Conservation (phyloP, 2,329 filamentous ascomycete genomes). For the Fusarium sp. region DNA sequence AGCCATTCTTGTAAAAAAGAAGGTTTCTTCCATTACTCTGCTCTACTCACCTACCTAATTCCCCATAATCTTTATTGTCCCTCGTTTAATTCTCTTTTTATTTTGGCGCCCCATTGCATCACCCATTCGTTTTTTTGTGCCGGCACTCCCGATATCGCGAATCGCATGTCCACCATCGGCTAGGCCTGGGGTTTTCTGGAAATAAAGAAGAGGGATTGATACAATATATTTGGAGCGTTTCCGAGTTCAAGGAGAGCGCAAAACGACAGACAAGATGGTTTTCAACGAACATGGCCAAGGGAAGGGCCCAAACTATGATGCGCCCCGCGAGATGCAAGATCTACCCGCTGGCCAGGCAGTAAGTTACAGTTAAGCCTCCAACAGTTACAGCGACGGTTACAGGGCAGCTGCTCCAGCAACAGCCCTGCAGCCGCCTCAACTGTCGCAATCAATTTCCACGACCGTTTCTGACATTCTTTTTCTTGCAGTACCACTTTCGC, state of each 20-base stretch:
- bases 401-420: background rate
- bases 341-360: slow-evolving; percentile 40
- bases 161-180: slow-evolving; percentile 19
- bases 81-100: slow-evolving; percentile 30
- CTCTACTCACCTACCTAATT: background rate
- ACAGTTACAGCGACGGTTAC: background rate
- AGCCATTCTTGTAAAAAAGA: background rate
- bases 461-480: slow-evolving; percentile 5
- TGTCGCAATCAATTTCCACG: background rate
- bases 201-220: background rate
- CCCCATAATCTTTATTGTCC: slow-evolving; percentile 3
- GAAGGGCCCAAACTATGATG: slow-evolving; percentile 33
- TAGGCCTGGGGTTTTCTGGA: slow-evolving; percentile 4
- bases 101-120: slow-evolving; percentile 20
- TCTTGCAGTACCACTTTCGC: slow-evolving; percentile 36
- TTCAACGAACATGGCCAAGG: slow-evolving; percentile 27
- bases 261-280: slow-evolving; percentile 12
- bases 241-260: background rate
- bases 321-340: slow-evolving; percentile 40
- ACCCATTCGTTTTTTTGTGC: slow-evolving; percentile 11
- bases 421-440: background rate
- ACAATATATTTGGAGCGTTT: background rate
- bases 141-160: slow-evolving; percentile 36
- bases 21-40: slow-evolving; percentile 8
- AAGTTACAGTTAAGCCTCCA: slow-evolving; percentile 19